These are phyloP conservation scores for Rozella allomycis DNA, from an alignment of 371 early-diverging fungal species.

Conservation along the genomic window DNA sequence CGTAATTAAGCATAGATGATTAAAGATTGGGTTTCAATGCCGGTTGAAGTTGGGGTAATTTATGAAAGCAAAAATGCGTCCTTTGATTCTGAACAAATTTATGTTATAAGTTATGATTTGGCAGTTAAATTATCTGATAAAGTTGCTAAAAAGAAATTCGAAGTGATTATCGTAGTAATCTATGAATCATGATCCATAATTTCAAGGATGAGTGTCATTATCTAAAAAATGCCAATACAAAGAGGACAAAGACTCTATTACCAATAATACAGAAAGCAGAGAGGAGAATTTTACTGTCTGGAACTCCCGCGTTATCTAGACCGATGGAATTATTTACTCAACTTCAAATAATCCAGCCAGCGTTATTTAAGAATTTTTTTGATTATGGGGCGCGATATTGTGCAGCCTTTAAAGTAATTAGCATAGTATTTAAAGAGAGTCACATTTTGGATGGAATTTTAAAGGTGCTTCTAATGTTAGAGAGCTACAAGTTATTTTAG, in stretches of 20 bases:
- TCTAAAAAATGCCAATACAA: constrained; percentile 20
- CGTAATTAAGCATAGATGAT: too few species aligned
- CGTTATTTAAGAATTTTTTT: constrained; percentile 12
- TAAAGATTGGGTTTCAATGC: too few species aligned
- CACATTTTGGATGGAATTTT: constrained; percentile 8
- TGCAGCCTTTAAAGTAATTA: constrained; percentile 9
- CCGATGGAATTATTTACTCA: constrained; percentile 38
- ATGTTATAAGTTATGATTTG: constrained; percentile 12
- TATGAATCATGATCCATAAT: not conserved
- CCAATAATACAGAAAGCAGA: constrained; percentile 20
- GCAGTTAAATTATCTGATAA: too few species aligned
- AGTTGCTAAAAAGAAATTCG: constrained; percentile 2
- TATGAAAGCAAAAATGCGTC: too few species aligned
- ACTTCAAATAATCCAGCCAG: constrained; percentile 16
- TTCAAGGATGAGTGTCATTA: constrained; percentile 29
- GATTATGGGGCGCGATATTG: constrained; percentile 38
- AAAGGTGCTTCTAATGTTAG: constrained; percentile 22
- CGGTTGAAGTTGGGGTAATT: too few species aligned
- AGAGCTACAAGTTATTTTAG: constrained; percentile 31
- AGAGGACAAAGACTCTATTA: constrained; percentile 19
- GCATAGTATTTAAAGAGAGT: constrained; percentile 1
- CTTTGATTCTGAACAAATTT: not conserved
- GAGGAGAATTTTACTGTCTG: constrained; percentile 21
- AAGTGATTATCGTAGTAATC: constrained; percentile 8
- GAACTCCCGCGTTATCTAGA: constrained; percentile 34